A percentile compares a stretch with the other conserved stretches of the same genome.
Conservation (phyloP, 2,329 filamentous ascomycete species). For the Venturia effusa region DNA sequence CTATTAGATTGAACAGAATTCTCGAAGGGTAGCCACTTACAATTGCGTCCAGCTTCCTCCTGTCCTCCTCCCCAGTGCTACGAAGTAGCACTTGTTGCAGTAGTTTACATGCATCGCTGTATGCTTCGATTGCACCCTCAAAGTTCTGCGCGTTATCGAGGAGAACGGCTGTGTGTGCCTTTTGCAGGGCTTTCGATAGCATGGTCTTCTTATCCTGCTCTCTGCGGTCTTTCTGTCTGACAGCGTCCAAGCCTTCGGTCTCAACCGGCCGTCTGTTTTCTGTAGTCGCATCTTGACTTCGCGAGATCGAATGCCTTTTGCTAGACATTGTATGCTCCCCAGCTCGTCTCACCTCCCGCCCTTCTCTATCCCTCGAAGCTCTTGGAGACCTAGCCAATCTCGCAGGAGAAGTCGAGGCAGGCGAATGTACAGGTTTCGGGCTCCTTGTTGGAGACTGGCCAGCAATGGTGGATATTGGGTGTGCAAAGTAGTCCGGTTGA, state of each 20-base stretch:
- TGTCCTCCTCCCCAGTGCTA: conserved; percentile 77
- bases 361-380: background rate
- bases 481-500: background rate
- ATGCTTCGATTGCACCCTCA: conserved; percentile 80
- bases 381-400: background rate
- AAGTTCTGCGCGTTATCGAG: conserved; percentile 95
- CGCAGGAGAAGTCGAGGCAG: background rate
- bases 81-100: conserved; percentile 78
- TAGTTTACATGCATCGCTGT: conserved; percentile 79
- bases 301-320: background rate
- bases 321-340: background rate
- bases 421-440: background rate
- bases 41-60: conserved; percentile 84
- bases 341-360: background rate
- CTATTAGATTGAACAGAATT: background rate
- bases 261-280: background rate
- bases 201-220: conserved; percentile 69
- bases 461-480: background rate
- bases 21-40: conserved; percentile 42
- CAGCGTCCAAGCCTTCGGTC: conserved; percentile 26
- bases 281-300: conserved; percentile 1
- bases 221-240: conserved; percentile 29
- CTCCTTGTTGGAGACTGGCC: background rate
- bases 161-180: conserved; percentile 90
- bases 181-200: conserved; percentile 89